These are phyloP conservation scores for Ambrosia artemisiifolia DNA, from an alignment of 129 eudicot species.

Conservation along the genomic window DNA sequence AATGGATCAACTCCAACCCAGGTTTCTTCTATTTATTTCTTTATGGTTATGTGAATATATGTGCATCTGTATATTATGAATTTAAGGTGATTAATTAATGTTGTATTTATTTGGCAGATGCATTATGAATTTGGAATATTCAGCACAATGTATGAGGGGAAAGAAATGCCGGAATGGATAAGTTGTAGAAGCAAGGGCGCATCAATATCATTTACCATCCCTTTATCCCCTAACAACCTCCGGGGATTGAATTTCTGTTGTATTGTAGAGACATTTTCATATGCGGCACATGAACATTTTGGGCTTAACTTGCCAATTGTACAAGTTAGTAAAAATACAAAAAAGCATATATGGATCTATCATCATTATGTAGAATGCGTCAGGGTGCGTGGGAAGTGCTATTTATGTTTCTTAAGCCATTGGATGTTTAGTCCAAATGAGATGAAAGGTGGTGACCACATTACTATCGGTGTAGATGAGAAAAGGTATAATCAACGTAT, in stretches of 20 bases:
- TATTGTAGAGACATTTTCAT: too few relatives aligned
- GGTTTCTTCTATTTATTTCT: background rate
- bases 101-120: background rate
- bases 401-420: slow-evolving; percentile 4
- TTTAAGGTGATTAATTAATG: too few relatives aligned
- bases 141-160: slow-evolving; percentile 1
- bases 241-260: slow-evolving; percentile 5
- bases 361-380: background rate
- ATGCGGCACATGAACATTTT: too few relatives aligned
- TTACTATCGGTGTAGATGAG: background rate
- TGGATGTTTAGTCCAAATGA: slow-evolving; percentile 16
- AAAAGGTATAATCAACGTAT: too few relatives aligned
- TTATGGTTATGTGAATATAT: too few relatives aligned
- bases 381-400: background rate
- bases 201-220: background rate
- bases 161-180: background rate
- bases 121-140: slow-evolving; percentile 5
- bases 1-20: too few relatives aligned
- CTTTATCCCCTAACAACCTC: background rate
- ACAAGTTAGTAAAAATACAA: background rate
- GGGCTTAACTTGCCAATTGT: background rate
- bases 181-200: background rate
- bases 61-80: too few relatives aligned
- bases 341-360: background rate
- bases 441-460: background rate